Percentiles rank a stretch among this genome's conserved stretches.
Evolutionary conservation across 768 basidiomycete genomes (phyloP).

Genomic region (Candolleomyces aberdarensis): DNA sequence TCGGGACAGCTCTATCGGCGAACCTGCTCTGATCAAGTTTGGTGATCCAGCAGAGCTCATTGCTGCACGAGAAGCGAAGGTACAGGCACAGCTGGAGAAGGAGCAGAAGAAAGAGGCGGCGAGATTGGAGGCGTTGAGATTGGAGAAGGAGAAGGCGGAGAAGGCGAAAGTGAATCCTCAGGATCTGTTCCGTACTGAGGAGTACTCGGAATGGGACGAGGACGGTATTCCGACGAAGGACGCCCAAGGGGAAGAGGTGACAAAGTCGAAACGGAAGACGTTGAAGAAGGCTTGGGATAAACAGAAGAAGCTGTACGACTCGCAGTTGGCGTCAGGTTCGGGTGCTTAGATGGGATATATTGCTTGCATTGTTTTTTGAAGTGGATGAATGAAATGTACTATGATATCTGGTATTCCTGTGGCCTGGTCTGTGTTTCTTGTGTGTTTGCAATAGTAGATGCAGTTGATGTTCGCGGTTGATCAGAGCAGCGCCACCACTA

Average conservation of each 20-base stretch:
- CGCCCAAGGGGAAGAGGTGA: slow-evolving; percentile 78
- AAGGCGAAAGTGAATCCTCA: slow-evolving; percentile 73
- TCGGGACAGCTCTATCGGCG: slow-evolving; percentile 95
- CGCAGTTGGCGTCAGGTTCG: slow-evolving; percentile 48
- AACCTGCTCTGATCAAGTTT: slow-evolving; percentile 86
- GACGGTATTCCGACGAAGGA: slow-evolving; percentile 82
- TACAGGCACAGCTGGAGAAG: slow-evolving; percentile 69
- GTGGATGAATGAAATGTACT: too few relatives aligned
- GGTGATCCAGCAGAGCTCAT: slow-evolving; percentile 80
- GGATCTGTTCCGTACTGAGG: slow-evolving; percentile 83
- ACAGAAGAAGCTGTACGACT: slow-evolving; percentile 82
- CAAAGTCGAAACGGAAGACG: slow-evolving; percentile 80
- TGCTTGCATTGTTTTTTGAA: not conserved
- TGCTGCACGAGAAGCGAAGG: slow-evolving; percentile 86
- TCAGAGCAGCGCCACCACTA: too few relatives aligned
- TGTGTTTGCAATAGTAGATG: too few relatives aligned
- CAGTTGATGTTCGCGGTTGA: too few relatives aligned
- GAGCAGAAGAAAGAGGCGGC: slow-evolving; percentile 68
- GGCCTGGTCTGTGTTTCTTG: too few relatives aligned
- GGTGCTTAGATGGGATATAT: not conserved
- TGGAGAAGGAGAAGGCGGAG: slow-evolving; percentile 80
- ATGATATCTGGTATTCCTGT: too few relatives aligned
- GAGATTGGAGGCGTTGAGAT: slow-evolving; percentile 56
- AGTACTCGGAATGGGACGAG: slow-evolving; percentile 84
- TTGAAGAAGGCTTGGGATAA: slow-evolving; percentile 65